Conservation (phyloP, 2,329 filamentous ascomycete genomes). For the Colletotrichum lindemuthianum region DNA sequence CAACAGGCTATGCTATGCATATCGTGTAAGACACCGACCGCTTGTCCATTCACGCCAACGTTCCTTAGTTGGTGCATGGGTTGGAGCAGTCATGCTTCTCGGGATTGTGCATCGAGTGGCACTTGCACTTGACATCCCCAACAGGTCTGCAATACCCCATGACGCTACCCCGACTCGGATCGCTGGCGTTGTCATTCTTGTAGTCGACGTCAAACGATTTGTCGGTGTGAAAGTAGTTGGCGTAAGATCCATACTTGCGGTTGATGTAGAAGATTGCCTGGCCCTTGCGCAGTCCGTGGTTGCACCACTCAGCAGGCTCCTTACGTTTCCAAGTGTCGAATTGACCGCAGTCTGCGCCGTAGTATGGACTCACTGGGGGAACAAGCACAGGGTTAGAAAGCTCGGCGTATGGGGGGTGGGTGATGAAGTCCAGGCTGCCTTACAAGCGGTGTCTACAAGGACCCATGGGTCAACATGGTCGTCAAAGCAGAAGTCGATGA, state of each 20-base stretch:
- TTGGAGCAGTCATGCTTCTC: slow-evolving; percentile 11
- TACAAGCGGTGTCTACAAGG: slow-evolving; percentile 6
- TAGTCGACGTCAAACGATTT: not conserved
- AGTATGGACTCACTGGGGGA: not conserved
- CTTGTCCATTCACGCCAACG: too few relatives aligned
- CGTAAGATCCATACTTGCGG: slow-evolving; percentile 4
- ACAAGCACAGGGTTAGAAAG: too few relatives aligned
- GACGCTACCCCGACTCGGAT: slow-evolving; percentile 12
- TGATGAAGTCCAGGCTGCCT: too few relatives aligned
- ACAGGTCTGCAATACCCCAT: not conserved
- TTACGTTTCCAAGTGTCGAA: slow-evolving; percentile 6
- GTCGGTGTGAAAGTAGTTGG: too few relatives aligned
- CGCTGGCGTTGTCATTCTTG: slow-evolving; percentile 4
- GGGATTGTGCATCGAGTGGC: slow-evolving; percentile 8
- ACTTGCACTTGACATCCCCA: not conserved
- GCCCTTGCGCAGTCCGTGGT: slow-evolving; percentile 14
- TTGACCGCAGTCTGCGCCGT: slow-evolving; percentile 24
- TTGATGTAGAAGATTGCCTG: slow-evolving; percentile 14
- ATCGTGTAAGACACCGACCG: too few relatives aligned
- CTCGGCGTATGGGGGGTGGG: too few relatives aligned
- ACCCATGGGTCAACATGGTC: slow-evolving; percentile 22
- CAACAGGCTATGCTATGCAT: too few relatives aligned
- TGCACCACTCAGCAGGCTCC: slow-evolving; percentile 12
- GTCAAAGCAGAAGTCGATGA: slow-evolving; percentile 16
- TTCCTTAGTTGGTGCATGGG: too few relatives aligned